A percentile compares a stretch with the other conserved stretches of the same genome.
phyloP scores from a whole-genome alignment of 257 asterid species.

The Echium plantagineum region DNA sequence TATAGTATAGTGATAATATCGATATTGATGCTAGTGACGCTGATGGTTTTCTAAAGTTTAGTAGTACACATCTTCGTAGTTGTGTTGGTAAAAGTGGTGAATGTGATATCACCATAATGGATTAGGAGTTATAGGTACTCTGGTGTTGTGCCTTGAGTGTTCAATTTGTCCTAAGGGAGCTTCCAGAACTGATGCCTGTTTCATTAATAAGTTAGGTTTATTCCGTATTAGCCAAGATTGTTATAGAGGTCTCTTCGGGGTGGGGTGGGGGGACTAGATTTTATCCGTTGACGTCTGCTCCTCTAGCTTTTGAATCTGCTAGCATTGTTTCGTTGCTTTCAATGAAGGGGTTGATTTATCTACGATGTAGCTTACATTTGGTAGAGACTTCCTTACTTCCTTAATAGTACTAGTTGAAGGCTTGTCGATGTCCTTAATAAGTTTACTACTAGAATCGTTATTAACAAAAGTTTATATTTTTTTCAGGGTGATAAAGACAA shows the following conservation, averaged over 20 bases:
- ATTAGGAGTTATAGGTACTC: no score
- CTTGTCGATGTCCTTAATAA: background rate
- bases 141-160: background rate
- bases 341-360: background rate
- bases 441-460: no score
- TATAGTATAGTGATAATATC: no score
- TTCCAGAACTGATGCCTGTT: background rate
- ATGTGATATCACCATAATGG: background rate
- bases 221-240: background rate
- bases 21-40: no score
- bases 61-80: no score
- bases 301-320: background rate
- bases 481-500: conserved; percentile 71
- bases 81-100: no score
- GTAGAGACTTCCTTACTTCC: no score
- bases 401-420: background rate
- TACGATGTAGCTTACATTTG: background rate
- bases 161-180: background rate
- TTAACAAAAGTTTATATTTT: conserved; percentile 2
- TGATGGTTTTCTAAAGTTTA: no score
- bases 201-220: background rate
- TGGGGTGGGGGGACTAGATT: background rate
- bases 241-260: background rate
- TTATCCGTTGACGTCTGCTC: no score
- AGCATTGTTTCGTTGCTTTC: background rate